Percentiles rank a stretch among this genome's conserved stretches.
Conservation (phyloP, 192 early-diverging fungal genomes). For the Diversispora eburnea region DNA sequence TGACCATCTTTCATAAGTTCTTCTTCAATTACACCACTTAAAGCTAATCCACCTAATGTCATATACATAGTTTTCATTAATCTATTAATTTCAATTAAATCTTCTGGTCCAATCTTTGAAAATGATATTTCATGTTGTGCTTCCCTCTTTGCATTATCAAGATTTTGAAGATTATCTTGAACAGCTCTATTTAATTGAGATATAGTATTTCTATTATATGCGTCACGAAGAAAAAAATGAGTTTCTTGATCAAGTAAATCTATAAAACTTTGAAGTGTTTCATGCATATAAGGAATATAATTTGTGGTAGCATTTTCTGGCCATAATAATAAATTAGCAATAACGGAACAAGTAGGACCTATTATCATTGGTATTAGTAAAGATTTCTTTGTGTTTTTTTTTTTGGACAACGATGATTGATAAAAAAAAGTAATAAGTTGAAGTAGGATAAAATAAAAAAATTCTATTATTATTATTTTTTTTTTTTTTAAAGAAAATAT, state of each 20-base stretch:
- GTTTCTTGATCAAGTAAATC: constrained; percentile 22
- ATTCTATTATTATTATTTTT: neutral
- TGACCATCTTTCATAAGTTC: constrained; percentile 6
- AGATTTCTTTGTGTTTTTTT: neutral
- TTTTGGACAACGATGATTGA: neutral
- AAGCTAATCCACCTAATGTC: constrained; percentile 10
- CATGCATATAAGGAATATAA: constrained; percentile 10
- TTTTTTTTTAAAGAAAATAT: neutral
- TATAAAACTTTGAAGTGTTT: constrained; percentile 22
- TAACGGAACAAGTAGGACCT: constrained; percentile 2
- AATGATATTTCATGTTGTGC: constrained; percentile 17
- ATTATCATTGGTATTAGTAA: constrained; percentile 23
- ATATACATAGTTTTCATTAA: constrained; percentile 11
- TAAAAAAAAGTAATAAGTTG: neutral
- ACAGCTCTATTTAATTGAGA: neutral
- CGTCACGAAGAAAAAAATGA: constrained; percentile 8
- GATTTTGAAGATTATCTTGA: constrained; percentile 18
- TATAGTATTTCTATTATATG: constrained; percentile 19
- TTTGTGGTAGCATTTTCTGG: constrained; percentile 21
- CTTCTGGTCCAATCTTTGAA: constrained; percentile 16
- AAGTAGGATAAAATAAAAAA: neutral
- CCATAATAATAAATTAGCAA: constrained; percentile 12
- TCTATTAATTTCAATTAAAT: constrained; percentile 14
- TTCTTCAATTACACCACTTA: constrained; percentile 27
- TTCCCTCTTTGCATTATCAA: constrained; percentile 2